Percentiles rank a stretch among this genome's conserved stretches.
phyloP scores from a whole-genome alignment of 73 alveolate genomes.

The Paramecium caudatum region DNA sequence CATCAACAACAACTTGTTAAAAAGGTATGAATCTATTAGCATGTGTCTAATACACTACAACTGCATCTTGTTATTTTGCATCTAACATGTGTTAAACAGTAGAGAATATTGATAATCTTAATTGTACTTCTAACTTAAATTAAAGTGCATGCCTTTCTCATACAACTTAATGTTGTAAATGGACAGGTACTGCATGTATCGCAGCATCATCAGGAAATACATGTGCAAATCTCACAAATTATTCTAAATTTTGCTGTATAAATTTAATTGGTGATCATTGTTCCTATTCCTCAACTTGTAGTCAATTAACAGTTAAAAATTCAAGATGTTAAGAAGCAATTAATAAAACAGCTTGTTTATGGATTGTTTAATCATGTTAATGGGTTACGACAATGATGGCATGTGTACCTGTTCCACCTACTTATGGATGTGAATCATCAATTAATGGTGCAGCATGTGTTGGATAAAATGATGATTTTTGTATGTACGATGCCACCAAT shows the following conservation, averaged over 20 bases:
- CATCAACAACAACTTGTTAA: background rate
- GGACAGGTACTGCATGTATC: background rate
- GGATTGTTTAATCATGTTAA: slow-evolving; percentile 12
- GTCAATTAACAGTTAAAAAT: background rate
- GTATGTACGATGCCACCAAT: slow-evolving; percentile 19
- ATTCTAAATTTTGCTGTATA: slow-evolving; percentile 21
- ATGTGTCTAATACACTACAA: background rate
- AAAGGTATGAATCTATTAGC: slow-evolving; percentile 34
- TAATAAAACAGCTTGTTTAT: slow-evolving; percentile 33
- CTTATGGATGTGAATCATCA: background rate
- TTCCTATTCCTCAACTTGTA: slow-evolving; percentile 12
- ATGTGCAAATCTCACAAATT: background rate
- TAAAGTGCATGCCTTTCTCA: slow-evolving; percentile 16
- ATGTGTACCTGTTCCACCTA: background rate
- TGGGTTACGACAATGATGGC: background rate
- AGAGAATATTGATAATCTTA: background rate
- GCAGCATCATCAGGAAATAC: background rate
- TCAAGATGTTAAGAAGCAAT: slow-evolving; percentile 8
- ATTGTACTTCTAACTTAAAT: slow-evolving; percentile 9
- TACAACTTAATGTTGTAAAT: background rate
- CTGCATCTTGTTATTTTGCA: background rate
- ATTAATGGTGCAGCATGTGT: background rate
- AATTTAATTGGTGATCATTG: slow-evolving; percentile 26
- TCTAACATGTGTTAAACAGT: background rate
- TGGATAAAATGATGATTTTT: background rate